These are phyloP conservation scores for Sanghuangporus baumii DNA, from an alignment of 1,284 basidiomycete species.

Conservation along the genomic window DNA sequence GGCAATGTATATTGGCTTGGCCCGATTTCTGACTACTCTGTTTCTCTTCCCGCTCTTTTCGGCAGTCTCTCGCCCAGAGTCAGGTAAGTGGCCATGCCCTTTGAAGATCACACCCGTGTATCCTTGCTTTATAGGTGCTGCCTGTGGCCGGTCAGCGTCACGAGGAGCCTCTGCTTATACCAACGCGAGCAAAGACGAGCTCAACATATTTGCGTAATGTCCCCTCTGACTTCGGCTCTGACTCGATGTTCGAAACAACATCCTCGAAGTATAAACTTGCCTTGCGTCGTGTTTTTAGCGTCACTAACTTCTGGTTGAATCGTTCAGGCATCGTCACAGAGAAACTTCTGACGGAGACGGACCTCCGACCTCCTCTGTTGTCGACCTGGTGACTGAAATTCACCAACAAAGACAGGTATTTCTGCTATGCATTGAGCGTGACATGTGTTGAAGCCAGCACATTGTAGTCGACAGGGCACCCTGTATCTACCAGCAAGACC, in stretches of 20 bases:
- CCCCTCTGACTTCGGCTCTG: conserved; percentile 65
- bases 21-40: background rate
- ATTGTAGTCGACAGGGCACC: conserved; percentile 25
- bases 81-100: conserved; percentile 33
- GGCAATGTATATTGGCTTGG: conserved; percentile 16
- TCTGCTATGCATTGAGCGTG: conserved; percentile 22
- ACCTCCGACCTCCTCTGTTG: conserved; percentile 62
- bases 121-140: conserved; percentile 33
- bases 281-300: background rate
- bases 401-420: conserved; percentile 37
- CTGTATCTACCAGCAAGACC: conserved; percentile 28
- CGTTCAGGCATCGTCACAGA: conserved; percentile 39
- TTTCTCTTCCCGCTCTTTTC: conserved; percentile 3
- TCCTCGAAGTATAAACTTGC: conserved; percentile 34
- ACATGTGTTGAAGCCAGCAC: background rate
- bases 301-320: background rate
- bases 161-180: conserved; percentile 64
- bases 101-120: conserved; percentile 9
- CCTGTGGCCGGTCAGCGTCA: conserved; percentile 54
- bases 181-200: conserved; percentile 73
- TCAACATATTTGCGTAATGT: conserved; percentile 55
- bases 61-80: conserved; percentile 54
- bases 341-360: conserved; percentile 68
- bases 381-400: conserved; percentile 62
- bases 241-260: conserved; percentile 71